Evolutionary conservation across 2,329 filamentous ascomycete genomes (phyloP).

Genomic region (Diaporthe humulicola): DNA sequence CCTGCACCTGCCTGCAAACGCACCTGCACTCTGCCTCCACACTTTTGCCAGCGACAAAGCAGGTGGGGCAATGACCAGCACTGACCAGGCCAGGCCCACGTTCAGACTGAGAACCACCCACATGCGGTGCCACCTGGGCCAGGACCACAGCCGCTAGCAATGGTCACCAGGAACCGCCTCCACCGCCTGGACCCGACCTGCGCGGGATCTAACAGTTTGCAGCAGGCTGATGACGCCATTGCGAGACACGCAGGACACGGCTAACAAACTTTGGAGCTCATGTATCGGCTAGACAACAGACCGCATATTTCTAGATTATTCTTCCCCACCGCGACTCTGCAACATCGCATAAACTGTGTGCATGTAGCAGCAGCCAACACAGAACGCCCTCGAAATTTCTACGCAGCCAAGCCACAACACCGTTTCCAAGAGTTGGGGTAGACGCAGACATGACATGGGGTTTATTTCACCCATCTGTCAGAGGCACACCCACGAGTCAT

Average conservation of each 20-base stretch:
- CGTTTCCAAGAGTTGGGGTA: not conserved
- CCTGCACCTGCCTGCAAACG: too few species aligned
- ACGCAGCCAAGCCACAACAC: not conserved
- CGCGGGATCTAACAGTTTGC: not conserved
- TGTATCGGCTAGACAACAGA: not conserved
- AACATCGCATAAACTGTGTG: not conserved
- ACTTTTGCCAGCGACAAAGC: not conserved
- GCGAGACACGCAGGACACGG: not conserved
- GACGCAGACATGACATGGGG: too few species aligned
- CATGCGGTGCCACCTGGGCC: not conserved
- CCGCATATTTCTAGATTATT: not conserved
- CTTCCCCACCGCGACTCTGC: not conserved
- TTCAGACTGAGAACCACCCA: not conserved
- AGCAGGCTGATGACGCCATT: slow-evolving; percentile 17
- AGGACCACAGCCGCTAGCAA: not conserved
- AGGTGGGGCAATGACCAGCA: slow-evolving; percentile 29
- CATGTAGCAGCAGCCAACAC: not conserved
- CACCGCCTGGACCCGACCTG: not conserved
- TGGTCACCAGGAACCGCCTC: slow-evolving; percentile 16
- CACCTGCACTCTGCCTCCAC: not conserved
- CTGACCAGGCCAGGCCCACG: too few species aligned
- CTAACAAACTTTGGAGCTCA: not conserved
- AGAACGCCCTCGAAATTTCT: not conserved
- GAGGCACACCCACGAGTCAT: too few species aligned
- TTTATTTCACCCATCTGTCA: too few species aligned